Conservation (phyloP, 1,284 basidiomycete species). For the Heliocybe sulcata region DNA sequence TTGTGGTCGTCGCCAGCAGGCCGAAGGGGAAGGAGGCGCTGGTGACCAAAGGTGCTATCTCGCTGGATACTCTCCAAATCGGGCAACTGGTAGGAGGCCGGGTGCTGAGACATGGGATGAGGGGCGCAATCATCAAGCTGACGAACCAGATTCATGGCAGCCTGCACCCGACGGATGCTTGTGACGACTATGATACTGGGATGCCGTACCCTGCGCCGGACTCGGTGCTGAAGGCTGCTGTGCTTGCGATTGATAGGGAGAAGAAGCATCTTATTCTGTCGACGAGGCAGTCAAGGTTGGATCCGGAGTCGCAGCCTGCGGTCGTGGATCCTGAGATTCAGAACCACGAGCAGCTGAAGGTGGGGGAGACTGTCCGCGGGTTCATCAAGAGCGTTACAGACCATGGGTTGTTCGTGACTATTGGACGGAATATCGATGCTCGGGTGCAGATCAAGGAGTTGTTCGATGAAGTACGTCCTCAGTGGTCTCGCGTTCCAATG, state of each 20-base stretch:
- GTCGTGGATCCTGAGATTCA: constrained; percentile 68
- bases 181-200: constrained; percentile 69
- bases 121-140: constrained; percentile 74
- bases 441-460: constrained; percentile 93
- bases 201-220: constrained; percentile 58
- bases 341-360: constrained; percentile 58
- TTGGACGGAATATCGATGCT: constrained; percentile 81
- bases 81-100: constrained; percentile 76
- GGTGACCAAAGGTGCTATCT: constrained; percentile 44
- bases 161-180: constrained; percentile 74
- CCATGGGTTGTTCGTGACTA: constrained; percentile 85
- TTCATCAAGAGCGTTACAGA: constrained; percentile 87
- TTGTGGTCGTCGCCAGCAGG: constrained; percentile 81
- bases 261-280: constrained; percentile 74
- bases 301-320: constrained; percentile 37
- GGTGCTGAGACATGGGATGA: constrained; percentile 61
- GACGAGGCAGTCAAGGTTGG: constrained; percentile 66
- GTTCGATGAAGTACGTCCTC: constrained; percentile 70
- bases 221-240: constrained; percentile 61
- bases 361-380: constrained; percentile 74
- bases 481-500: neutral
- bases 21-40: constrained; percentile 45
- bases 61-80: constrained; percentile 57
- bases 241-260: constrained; percentile 60
- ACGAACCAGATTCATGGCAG: constrained; percentile 63